Evolutionary conservation across 805 yeast genomes (phyloP).

Genomic region (Vanderwaltozyma yarrowii): DNA sequence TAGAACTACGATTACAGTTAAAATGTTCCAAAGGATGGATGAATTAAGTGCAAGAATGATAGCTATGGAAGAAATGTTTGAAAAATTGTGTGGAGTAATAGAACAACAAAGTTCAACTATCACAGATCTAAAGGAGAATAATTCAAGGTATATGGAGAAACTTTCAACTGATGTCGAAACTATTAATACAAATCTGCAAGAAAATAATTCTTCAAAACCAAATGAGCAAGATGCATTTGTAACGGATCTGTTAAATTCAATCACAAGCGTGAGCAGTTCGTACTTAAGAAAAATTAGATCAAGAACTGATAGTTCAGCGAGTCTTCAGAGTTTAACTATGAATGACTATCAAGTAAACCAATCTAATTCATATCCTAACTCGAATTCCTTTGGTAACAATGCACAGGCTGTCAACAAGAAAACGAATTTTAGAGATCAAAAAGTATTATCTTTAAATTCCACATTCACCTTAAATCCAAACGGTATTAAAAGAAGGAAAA

Average conservation of each 20-base stretch:
- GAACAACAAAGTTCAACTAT: constrained; percentile 13
- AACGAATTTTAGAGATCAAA: neutral
- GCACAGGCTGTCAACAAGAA: neutral
- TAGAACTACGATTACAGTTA: constrained; percentile 8
- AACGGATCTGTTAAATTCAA: constrained; percentile 22
- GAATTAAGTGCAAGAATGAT: constrained; percentile 24
- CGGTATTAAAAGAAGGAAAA: constrained; percentile 23
- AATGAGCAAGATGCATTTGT: constrained; percentile 15
- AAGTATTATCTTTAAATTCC: neutral
- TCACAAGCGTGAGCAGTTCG: constrained; percentile 21
- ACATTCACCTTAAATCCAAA: constrained; percentile 26
- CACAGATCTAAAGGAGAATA: constrained; percentile 2
- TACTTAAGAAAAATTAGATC: constrained; percentile 14
- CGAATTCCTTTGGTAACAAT: neutral
- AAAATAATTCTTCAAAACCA: constrained; percentile 3
- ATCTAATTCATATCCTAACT: no score
- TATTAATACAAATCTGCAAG: neutral
- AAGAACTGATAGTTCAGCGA: neutral
- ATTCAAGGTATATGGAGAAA: constrained; percentile 1
- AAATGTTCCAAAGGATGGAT: constrained; percentile 27
- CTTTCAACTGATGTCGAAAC: neutral
- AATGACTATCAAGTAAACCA: neutral
- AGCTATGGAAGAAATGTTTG: constrained; percentile 25
- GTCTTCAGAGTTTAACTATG: neutral
- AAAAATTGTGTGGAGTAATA: constrained; percentile 16